phyloP scores from a whole-genome alignment of 805 yeast species.

The Candida morakotiae region DNA sequence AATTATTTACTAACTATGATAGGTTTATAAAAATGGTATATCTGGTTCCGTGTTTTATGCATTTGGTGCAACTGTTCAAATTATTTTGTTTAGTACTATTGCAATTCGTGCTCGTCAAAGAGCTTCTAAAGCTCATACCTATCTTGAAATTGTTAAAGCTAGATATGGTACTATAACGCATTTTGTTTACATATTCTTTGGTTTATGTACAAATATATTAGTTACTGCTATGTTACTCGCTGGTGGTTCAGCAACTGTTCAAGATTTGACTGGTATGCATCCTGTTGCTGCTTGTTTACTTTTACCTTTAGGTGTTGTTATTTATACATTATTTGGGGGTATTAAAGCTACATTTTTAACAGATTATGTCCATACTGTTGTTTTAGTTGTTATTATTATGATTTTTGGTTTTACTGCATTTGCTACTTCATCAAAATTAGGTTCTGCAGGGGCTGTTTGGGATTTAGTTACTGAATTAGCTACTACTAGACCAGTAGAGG shows the following conservation, averaged over 20 bases:
- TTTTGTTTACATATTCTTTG: constrained; percentile 67
- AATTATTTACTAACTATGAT: neutral
- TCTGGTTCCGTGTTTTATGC: constrained; percentile 82
- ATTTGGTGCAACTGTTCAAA: constrained; percentile 88
- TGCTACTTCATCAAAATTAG: constrained; percentile 65
- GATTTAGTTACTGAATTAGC: constrained; percentile 65
- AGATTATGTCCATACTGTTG: constrained; percentile 43
- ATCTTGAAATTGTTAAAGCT: constrained; percentile 75
- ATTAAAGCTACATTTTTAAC: constrained; percentile 44
- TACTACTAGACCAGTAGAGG: constrained; percentile 58
- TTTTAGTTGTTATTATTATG: constrained; percentile 70
- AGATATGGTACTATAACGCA: constrained; percentile 82
- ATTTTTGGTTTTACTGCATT: constrained; percentile 78
- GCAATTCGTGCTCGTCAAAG: constrained; percentile 86
- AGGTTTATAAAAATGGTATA: constrained; percentile 68
- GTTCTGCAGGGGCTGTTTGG: constrained; percentile 81
- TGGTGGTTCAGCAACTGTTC: constrained; percentile 84
- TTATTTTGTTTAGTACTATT: constrained; percentile 76
- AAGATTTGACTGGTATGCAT: constrained; percentile 73
- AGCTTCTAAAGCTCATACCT: constrained; percentile 92
- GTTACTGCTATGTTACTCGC: constrained; percentile 91
- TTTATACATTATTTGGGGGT: constrained; percentile 42
- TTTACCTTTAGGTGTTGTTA: constrained; percentile 71
- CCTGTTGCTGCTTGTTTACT: constrained; percentile 78
- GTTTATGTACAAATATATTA: constrained; percentile 79